Evolutionary conservation across 345 rosid species (phyloP), one percentile per base, ranked within the genome.

Genomic region (Erodium maritimum): DNA sequence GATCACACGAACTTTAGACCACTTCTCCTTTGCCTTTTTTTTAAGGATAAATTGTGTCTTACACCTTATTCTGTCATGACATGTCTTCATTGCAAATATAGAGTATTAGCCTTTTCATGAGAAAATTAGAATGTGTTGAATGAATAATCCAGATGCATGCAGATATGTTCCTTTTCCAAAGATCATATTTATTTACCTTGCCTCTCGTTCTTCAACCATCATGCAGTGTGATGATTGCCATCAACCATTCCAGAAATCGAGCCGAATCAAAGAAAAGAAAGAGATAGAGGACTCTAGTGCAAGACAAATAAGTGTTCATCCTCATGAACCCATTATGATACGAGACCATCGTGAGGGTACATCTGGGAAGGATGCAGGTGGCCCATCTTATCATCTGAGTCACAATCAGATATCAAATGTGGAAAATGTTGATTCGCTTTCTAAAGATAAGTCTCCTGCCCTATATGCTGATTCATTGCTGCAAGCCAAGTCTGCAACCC

Each of bases 141-240:
- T 42, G 17, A 42, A 42, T 42, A 42, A 3, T 42, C 48, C 17
- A 42, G 17, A 42, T 7, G 48, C 12, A 29, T 29, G 37, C 9
- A 11, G 37, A 29, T 29, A 29, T 11, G 8, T 29, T 29, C 37
- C 9, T 29, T 29, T 29, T 14, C 48, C 34, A 18, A 16, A n/a
- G 20, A 11, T 56, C 18, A 19, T 20, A 50, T 52, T 42, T 34
- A 2, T 33, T 2, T 29, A 54, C 55, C 29, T 3, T 58, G 10
- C 24, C 51, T 1, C 20, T 20, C 59, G 57, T 17, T 59, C 50
- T 10, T 24, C 22, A 33, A 57, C n/a, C 58, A 50, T 21, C 50
- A 54, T 62, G 65, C 65, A 68, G 73, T 68, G 72, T 51, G 56
- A 58, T 56, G 69, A 64, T 54, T 67, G 75, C 62, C 19, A 56